phyloP scores from a whole-genome alignment of 345 rosid species.

The Eutrema heterophyllum region DNA sequence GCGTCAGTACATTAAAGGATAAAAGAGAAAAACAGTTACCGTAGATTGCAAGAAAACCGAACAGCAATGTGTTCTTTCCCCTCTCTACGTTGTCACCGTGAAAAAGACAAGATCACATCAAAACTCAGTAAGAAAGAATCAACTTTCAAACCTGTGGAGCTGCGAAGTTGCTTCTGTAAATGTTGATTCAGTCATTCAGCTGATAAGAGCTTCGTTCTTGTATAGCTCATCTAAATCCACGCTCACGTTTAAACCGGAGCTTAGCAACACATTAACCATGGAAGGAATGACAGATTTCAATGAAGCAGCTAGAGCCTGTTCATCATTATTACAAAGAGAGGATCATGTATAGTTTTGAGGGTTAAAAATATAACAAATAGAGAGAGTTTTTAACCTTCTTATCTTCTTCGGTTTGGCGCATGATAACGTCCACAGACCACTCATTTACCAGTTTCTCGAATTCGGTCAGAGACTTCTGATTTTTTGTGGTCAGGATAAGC shows the following conservation, averaged over 20 bases:
- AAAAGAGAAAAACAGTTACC: too few species aligned
- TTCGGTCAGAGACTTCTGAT: slow-evolving; percentile 34
- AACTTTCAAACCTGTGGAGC: neutral
- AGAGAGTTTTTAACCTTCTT: slow-evolving; percentile 40
- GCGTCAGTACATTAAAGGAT: too few species aligned
- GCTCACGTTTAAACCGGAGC: slow-evolving; percentile 41
- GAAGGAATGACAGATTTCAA: slow-evolving; percentile 46
- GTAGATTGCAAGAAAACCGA: too few species aligned
- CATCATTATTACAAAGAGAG: neutral
- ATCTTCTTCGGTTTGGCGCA: slow-evolving; percentile 47
- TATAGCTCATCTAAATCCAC: slow-evolving; percentile 46
- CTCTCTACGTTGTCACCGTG: neutral
- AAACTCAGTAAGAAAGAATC: neutral
- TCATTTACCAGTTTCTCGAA: slow-evolving; percentile 63
- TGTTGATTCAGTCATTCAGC: slow-evolving; percentile 15
- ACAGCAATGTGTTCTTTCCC: too few species aligned
- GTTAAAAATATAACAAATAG: neutral
- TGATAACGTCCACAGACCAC: slow-evolving; percentile 67
- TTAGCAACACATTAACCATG: slow-evolving; percentile 42
- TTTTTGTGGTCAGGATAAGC: slow-evolving; percentile 49
- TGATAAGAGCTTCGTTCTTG: slow-evolving; percentile 30
- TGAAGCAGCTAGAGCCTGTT: slow-evolving; percentile 51
- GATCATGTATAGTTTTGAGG: neutral
- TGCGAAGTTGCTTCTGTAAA: neutral
- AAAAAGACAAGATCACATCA: neutral